These are phyloP conservation scores for Pseudozyma flocculosa DNA, from an alignment of 1,284 basidiomycete species.

Conservation along the genomic window DNA sequence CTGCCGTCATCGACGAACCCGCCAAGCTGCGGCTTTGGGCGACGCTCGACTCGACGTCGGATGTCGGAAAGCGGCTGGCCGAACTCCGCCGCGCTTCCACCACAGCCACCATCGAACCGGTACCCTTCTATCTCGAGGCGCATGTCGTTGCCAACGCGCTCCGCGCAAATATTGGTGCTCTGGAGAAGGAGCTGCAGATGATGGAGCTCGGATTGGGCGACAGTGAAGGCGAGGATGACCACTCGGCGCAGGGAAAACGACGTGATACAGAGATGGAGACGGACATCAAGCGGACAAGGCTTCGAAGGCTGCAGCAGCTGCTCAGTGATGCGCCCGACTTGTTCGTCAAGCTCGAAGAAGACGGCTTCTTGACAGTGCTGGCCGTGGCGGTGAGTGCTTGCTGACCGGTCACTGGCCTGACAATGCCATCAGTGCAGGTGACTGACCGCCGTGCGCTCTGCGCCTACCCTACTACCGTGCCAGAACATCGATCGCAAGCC, in stretches of 20 bases:
- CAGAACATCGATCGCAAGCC: conserved; percentile 40
- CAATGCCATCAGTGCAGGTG: not conserved
- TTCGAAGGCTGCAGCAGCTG: conserved; percentile 36
- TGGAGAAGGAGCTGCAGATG: conserved; percentile 43
- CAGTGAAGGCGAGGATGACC: no score
- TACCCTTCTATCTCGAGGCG: conserved; percentile 31
- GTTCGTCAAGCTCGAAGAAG: conserved; percentile 21
- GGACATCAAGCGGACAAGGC: conserved; percentile 31
- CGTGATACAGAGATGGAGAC: conserved; percentile 19
- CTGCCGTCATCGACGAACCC: conserved; percentile 46
- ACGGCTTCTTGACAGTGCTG: conserved; percentile 24
- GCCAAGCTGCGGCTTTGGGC: conserved; percentile 37
- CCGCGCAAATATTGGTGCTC: conserved; percentile 22
- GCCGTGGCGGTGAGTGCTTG: conserved; percentile 20
- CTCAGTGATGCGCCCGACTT: conserved; percentile 42
- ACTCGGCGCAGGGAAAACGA: conserved; percentile 2
- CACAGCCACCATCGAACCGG: no score
- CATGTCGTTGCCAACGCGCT: conserved; percentile 15
- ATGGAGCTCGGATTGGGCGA: conserved; percentile 23
- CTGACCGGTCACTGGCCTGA: not conserved
- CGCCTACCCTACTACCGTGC: not conserved
- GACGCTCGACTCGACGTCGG: conserved; percentile 12
- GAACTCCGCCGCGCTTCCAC: no score
- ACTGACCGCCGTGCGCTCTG: no score
- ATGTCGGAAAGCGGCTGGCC: not conserved